Base-by-base conservation (phyloP, 345 rosid species). In the Citrus medica region DNA sequence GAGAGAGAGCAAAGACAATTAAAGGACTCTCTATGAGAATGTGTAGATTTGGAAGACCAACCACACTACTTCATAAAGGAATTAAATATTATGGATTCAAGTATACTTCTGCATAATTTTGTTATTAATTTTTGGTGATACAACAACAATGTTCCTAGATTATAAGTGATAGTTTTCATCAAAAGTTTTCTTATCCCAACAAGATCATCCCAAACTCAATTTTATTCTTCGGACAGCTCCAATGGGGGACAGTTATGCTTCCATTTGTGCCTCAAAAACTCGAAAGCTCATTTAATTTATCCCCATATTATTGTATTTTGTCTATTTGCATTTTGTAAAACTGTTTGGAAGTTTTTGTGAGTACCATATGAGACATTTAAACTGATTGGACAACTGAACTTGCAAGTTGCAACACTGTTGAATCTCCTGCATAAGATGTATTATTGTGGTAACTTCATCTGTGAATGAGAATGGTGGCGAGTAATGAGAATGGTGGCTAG, bases 141-240 rank as follows among this genome's bases (percentile, higher is more conserved):
- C 30, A 30, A 30, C 30, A 30, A 0, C 0, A 30, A 30, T 30
- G 30, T 30, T 30, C 30, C 30, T 30, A 3, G 3, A 30, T 30
- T 2, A 30, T 2, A 30, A 30, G 32, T 30, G 32, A 30, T 30
- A 30, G 32, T 30, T 30, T 30, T 30, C 4, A 30, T 0, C 32
- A 30, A 30, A 30, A 3, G 3, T 0, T 30, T 30, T 30, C 4
- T 30, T 30, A 30, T 30, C 4, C 32, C 32, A 30, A 30, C 32
- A 30, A 67, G 93, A 87, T 78, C 83, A 85, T 60, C 88, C 90
- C 82, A 87, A 93, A 83, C 92, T 93, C 80, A 85, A 82, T 81
- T 93, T 91, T 81, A 80, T 81, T 83, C 92, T 95, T 67, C 71
- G 87, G 86, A 90, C 98, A 0, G 95, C 98, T 75, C 98, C 98